phyloP scores from a whole-genome alignment of 768 basidiomycete genomes.

The button mushroom (Agaricus bisporus) region DNA sequence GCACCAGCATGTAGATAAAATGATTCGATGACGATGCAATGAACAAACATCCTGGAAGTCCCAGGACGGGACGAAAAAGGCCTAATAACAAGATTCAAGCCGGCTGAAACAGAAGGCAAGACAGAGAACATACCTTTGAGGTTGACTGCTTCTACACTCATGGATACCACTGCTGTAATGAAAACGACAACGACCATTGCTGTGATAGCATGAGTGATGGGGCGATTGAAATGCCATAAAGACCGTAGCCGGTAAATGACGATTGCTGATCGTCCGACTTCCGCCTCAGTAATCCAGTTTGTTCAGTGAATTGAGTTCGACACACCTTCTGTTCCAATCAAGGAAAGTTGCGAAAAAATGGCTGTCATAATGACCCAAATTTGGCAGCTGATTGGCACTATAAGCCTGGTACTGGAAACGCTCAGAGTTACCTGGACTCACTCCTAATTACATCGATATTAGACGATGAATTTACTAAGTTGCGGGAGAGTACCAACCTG shows the following conservation, averaged over 20 bases:
- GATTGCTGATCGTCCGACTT: not conserved
- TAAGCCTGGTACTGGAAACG: not conserved
- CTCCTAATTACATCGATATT: not conserved
- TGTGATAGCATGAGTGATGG: not conserved
- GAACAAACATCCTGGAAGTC: not conserved
- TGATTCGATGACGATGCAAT: no score
- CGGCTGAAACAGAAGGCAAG: not conserved
- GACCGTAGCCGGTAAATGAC: slow-evolving; percentile 2
- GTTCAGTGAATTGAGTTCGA: not conserved
- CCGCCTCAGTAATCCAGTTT: not conserved
- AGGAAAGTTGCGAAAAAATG: not conserved
- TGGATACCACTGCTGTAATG: not conserved
- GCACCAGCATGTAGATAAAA: not conserved
- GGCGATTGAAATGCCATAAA: not conserved
- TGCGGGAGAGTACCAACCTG: not conserved
- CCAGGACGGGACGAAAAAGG: not conserved
- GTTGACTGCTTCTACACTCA: not conserved
- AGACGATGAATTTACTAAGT: not conserved
- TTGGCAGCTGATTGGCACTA: not conserved
- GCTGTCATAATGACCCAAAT: not conserved
- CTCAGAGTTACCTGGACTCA: not conserved
- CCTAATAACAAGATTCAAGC: not conserved
- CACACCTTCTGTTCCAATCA: slow-evolving; percentile 1
- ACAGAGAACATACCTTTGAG: not conserved
- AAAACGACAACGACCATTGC: not conserved